Evolutionary conservation across 106 monocot genomes (phyloP).

Genomic region (Allium fistulosum): DNA sequence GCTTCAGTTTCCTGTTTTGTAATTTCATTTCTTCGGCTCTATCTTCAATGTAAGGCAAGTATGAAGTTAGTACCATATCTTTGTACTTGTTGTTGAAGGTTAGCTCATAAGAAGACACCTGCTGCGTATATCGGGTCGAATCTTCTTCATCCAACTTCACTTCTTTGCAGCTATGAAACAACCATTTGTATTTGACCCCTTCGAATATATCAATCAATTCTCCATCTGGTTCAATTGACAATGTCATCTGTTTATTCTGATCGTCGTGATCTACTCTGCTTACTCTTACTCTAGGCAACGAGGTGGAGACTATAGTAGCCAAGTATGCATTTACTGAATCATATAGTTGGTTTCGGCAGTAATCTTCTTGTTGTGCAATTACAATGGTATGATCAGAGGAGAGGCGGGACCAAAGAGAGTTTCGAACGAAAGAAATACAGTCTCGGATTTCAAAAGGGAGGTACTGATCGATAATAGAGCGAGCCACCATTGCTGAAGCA

Average conservation of each 20-base stretch:
- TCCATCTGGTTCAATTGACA: constrained; percentile 22
- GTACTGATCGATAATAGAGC: constrained; percentile 21
- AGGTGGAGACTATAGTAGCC: constrained; percentile 7
- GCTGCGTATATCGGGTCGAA: background rate
- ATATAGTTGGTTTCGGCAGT: constrained; percentile 19
- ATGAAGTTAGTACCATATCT: constrained; percentile 5
- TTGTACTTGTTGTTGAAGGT: constrained; percentile 30
- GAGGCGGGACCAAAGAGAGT: constrained; percentile 1
- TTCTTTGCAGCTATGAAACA: background rate
- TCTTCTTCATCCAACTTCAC: background rate
- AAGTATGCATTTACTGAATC: constrained; percentile 15
- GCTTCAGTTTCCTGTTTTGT: constrained; percentile 11
- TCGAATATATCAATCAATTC: constrained; percentile 29
- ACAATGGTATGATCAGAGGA: constrained; percentile 19
- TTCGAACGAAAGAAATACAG: constrained; percentile 6
- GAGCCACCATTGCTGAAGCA: constrained; percentile 15
- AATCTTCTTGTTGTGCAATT: constrained; percentile 21
- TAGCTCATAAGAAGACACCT: constrained; percentile 18
- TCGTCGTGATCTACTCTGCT: constrained; percentile 5
- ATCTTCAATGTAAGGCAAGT: constrained; percentile 22
- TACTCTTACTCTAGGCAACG: constrained; percentile 14
- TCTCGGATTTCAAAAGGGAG: constrained; percentile 19
- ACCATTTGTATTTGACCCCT: constrained; percentile 29
- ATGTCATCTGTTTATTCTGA: background rate
- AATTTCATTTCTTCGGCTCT: constrained; percentile 11